Conservation (phyloP, 2,329 filamentous ascomycete species). For the Rosellinia necatrix region DNA sequence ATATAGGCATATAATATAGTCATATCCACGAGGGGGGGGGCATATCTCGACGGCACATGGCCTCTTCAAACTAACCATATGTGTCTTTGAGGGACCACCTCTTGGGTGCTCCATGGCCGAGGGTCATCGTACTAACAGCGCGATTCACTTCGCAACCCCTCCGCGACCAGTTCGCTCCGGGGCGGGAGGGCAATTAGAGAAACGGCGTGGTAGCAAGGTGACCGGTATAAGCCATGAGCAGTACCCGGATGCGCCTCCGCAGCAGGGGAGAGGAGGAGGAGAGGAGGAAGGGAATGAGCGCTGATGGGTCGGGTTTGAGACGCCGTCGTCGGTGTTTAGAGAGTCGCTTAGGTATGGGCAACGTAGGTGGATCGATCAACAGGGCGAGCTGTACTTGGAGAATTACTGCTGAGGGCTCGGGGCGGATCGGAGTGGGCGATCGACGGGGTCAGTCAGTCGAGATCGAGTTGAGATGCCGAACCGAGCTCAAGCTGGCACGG, state of each 20-base stretch:
- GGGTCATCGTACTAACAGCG: constrained; percentile 30
- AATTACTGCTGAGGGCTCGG: too few species aligned
- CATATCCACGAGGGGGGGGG: too few species aligned
- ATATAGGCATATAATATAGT: background rate
- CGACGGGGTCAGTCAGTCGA: too few species aligned
- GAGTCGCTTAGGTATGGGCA: too few species aligned
- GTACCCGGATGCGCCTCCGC: background rate
- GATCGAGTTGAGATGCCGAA: too few species aligned
- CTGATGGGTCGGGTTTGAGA: background rate
- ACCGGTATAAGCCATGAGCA: constrained; percentile 16
- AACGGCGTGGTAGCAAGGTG: background rate
- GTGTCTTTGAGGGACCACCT: constrained; percentile 42
- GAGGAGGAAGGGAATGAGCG: too few species aligned
- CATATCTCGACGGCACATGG: too few species aligned
- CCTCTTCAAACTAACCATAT: constrained; percentile 37
- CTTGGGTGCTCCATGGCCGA: constrained; percentile 33
- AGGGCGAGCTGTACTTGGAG: too few species aligned
- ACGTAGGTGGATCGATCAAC: too few species aligned
- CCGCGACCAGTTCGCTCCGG: background rate
- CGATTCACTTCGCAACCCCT: background rate
- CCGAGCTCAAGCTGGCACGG: too few species aligned
- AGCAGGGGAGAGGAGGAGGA: background rate
- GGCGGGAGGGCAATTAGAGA: background rate
- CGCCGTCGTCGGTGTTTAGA: background rate
- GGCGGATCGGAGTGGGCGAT: too few species aligned